phyloP scores from a whole-genome alignment of 805 yeast genomes.

The Isabelozyma pseudorhagii region DNA sequence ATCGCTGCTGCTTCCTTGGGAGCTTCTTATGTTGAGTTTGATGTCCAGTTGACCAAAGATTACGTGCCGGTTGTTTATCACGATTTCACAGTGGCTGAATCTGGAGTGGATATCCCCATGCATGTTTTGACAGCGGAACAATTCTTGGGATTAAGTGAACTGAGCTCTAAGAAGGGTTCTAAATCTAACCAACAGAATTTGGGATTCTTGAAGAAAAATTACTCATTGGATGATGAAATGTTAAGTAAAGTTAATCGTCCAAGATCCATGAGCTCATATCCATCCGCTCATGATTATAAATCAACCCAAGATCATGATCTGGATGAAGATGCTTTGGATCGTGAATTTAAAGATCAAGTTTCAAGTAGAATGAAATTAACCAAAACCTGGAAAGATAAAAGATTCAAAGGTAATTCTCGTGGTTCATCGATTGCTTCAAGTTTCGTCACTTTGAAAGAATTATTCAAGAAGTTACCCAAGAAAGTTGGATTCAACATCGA shows the following conservation, averaged over 20 bases:
- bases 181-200: conserved; percentile 1
- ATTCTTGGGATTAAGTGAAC: conserved; percentile 51
- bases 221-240: conserved; percentile 35
- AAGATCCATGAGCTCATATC: conserved; percentile 38
- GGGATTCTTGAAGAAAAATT: conserved; percentile 9
- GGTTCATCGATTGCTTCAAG: conserved; percentile 89
- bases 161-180: conserved; percentile 6
- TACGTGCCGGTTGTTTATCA: conserved; percentile 90
- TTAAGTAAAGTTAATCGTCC: conserved; percentile 31
- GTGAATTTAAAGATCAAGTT: conserved; percentile 37
- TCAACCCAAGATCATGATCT: conserved; percentile 7
- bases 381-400: conserved; percentile 81
- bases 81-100: conserved; percentile 90
- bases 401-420: conserved; percentile 89
- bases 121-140: conserved; percentile 88
- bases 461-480: conserved; percentile 76
- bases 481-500: conserved; percentile 92
- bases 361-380: conserved; percentile 76
- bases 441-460: conserved; percentile 83
- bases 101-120: conserved; percentile 96
- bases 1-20: conserved; percentile 96
- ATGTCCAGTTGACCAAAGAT: conserved; percentile 92
- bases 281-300: conserved; percentile 26
- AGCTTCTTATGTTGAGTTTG: conserved; percentile 95
- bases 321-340: conserved; percentile 31